Base-by-base conservation (phyloP, 768 basidiomycete species). In the Chalciporus sphaerocephalus region DNA sequence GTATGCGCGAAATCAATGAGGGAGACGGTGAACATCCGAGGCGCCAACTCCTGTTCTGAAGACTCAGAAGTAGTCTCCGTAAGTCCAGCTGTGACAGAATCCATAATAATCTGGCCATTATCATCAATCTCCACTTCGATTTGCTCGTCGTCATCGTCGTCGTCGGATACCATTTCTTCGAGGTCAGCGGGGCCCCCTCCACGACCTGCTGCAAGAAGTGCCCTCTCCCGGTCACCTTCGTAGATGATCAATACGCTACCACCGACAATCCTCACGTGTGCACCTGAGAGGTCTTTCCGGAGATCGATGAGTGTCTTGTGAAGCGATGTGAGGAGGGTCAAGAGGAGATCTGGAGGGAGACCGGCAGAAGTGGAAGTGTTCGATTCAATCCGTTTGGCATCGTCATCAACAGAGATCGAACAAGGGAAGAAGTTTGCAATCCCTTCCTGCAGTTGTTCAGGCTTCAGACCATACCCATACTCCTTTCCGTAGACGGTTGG, bases 1-100 rank as follows among this genome's bases (percentile, higher is more conserved):
- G 92, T 86, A 64, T 98, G 95, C 6, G 93, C 94, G 62, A 99
- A 97, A 69, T 99, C 95, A 53, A 98, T 97, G 52, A 96, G 68
- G 53, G 84, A 85, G 48, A 96, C 73, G 12, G 74, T 70, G 51
- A 77, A 85, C 38, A 56, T 41, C 40, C 60, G 50, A n/a, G 51
- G 47, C 5, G 15, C 28, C 18, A 35, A 20, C 8, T 52, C 52
- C 7, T 12, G n/a, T 17, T 9, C 33, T 3, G 59, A 24, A 80
- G 76, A 15, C 73, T 73, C 24, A 70, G 74, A 44, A 27, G 35
- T n/a, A 55, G 66, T 38, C 61, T 70, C 38, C 2, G 37, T 45
- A 6, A 28, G 2, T 17, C 6, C 20, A 3, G 25, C 23, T 46
- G 56, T 48, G 16, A 49, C 49, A 15, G 57, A 56, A 6, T 65